Base-by-base conservation (phyloP, 257 asterid genomes). In the Gentiana macrophylla region DNA sequence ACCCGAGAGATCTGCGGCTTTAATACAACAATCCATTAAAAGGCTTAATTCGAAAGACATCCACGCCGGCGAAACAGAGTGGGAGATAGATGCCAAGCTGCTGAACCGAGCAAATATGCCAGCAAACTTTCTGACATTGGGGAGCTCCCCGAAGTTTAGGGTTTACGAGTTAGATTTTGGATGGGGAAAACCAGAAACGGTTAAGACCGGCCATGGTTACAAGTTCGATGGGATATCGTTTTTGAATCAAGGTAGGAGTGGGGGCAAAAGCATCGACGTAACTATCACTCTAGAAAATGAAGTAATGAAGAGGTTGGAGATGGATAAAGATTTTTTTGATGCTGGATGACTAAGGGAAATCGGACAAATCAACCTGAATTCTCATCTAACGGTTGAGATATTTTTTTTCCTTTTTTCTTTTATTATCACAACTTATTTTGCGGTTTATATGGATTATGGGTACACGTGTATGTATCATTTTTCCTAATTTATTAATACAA, bases 121-220 rank as follows among this genome's bases (percentile, higher is more conserved):
- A 3, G 79, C 72, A 75, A 91, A 91, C 62, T 87, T 96, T 63
- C 95, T 91, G 60, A 97, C 98, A 0, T 95, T 91, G 2, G 98
- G 98, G 24, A 91, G 98, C 67, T 91, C 98, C 24, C 98, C 97
- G 0, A 73, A 95, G 43, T 92, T 92, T 64, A 86, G 83, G 84
- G 98, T 92, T 4, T 92, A 92, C 73, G 99, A 80, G 0, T 81
- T 92, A 48, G 95, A 92, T 35, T 92, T 92, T 62, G 99, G 99
- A 61, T 83, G 81, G 79, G 99, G 97, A 35, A 68, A 67, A 58
- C 95, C 98, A 9, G 97, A 88, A 46, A 79, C 24, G 24, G 24
- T 24, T 24, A 24, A 24, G 24, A 24, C 24, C 24, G 24, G 24
- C 24, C 24, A 24, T 24, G 24, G 24, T 24, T 24, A 24, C 24